Base-by-base conservation (phyloP, 768 basidiomycete species). In the Cystofilobasidium macerans region DNA sequence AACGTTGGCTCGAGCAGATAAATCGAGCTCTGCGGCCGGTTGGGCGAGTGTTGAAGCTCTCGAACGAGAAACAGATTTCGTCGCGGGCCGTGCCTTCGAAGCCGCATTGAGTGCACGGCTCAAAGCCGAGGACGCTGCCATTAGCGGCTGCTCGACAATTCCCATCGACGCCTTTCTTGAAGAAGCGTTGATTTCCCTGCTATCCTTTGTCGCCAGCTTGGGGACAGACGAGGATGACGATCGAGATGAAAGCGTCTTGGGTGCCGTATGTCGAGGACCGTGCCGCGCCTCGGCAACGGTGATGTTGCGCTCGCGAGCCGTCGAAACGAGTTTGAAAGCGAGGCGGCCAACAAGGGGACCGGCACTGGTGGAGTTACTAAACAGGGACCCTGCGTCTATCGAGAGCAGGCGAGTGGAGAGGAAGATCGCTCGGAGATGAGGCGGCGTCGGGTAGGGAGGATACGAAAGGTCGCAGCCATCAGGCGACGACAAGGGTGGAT, bases 381-480 rank as follows among this genome's bases (percentile, higher is more conserved):
- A 38, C 16, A 67, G 59, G 13, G 65, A 67, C 16, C 53, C 11
- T 13, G 65, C 33, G 7, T 61, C 48, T 36, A 60, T 33, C 13
- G 65, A 61, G 42, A 67, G 33, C 36, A 67, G 36, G 12, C 65
- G 59, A 13, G 65, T 67, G 16, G 65, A 54, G 40, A 67, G 59
- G 22, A 67, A 67, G 42, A 67, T 42, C 20, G 65, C 65, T 38
- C 48, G 48, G 60, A 61, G 62, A 32, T 67, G 65, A 16, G 32
- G 24, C 0, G 65, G 53, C 24, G 61, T 36, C 18, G 38, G 35
- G 24, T 35, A 32, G 20, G 40, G 43, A 38, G 57, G 45, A 20
- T 26, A 13, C 24, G n/a, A n/a, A n/a, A n/a, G n/a, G n/a, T n/a
- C n/a, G n/a, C n/a, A n/a, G n/a, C n/a, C n/a, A n/a, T 36, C 12